phyloP scores from a whole-genome alignment of 2,329 filamentous ascomycete species.

The Ophiobolus disseminans region DNA sequence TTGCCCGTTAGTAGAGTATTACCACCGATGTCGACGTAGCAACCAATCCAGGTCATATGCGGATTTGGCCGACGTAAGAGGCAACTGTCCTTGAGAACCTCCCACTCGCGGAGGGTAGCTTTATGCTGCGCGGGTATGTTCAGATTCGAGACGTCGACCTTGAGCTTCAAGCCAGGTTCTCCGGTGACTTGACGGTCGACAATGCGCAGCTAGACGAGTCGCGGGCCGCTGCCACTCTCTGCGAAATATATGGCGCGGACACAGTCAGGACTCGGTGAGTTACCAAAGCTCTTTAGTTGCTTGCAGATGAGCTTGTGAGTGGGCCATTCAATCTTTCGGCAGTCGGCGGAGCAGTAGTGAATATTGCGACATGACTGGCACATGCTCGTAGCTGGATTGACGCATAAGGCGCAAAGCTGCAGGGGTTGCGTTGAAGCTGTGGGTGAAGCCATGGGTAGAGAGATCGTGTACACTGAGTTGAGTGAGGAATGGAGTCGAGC shows the following conservation, averaged over 20 bases:
- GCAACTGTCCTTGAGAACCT: neutral
- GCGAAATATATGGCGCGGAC: conserved; percentile 11
- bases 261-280: neutral
- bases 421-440: neutral
- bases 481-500: no score
- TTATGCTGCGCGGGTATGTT: neutral
- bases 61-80: neutral
- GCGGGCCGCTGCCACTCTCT: neutral
- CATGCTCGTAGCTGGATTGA: neutral
- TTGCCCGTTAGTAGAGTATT: neutral
- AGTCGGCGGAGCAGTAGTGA: conserved; percentile 4
- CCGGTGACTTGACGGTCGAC: no score
- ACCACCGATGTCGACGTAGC: neutral
- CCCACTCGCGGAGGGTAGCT: neutral
- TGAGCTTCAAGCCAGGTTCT: no score
- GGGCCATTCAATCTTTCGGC: conserved; percentile 5
- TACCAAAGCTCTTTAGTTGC: neutral
- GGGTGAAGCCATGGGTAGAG: no score
- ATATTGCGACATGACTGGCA: neutral
- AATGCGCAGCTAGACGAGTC: conserved; percentile 12
- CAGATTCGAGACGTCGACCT: neutral
- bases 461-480: no score
- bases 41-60: neutral
- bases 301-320: conserved; percentile 12
- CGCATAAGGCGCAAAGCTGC: neutral